Evolutionary conservation across 495 filamentous ascomycete genomes (phyloP).

Genomic region (Aspergillus egyptiacus): DNA sequence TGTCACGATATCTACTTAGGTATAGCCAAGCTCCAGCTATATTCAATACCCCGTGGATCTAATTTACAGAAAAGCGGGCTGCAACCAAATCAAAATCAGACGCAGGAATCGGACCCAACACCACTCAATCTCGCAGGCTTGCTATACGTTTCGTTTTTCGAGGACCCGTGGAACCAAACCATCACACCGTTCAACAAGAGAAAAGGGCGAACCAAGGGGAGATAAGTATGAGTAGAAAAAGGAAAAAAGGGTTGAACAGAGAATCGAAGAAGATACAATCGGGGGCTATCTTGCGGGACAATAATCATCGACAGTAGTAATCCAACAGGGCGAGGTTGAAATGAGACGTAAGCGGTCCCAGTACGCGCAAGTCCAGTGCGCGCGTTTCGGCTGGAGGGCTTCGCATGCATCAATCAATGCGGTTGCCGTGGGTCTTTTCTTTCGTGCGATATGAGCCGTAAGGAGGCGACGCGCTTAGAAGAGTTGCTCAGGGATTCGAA

Average conservation of each 20-base stretch:
- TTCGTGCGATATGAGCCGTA: slow-evolving; percentile 6
- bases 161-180: slow-evolving; percentile 12
- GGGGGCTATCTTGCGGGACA: slow-evolving; percentile 19
- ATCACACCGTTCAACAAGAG: slow-evolving; percentile 25
- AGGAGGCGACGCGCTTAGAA: slow-evolving; percentile 9
- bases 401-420: slow-evolving; percentile 19
- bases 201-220: slow-evolving; percentile 11
- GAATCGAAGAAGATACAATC: slow-evolving; percentile 22
- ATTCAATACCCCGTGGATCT: slow-evolving; percentile 15
- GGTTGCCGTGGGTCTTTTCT: slow-evolving; percentile 3
- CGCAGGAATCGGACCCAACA: slow-evolving; percentile 6
- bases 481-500: too few relatives aligned
- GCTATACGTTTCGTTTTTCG: slow-evolving; percentile 18
- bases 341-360: slow-evolving; percentile 15
- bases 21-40: slow-evolving; percentile 6
- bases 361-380: slow-evolving; percentile 43
- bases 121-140: slow-evolving; percentile 8
- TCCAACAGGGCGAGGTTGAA: slow-evolving; percentile 9
- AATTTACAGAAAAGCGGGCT: slow-evolving; percentile 19
- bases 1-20: too few relatives aligned
- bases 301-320: slow-evolving; percentile 28
- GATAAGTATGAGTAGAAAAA: slow-evolving; percentile 20
- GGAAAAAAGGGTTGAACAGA: slow-evolving; percentile 24
- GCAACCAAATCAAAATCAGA: slow-evolving; percentile 10
- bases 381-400: slow-evolving; percentile 25